A percentile compares a stretch with the other conserved stretches of the same genome.
Conservation (phyloP, 2,329 filamentous ascomycete species). For the Cladosporium sp. region DNA sequence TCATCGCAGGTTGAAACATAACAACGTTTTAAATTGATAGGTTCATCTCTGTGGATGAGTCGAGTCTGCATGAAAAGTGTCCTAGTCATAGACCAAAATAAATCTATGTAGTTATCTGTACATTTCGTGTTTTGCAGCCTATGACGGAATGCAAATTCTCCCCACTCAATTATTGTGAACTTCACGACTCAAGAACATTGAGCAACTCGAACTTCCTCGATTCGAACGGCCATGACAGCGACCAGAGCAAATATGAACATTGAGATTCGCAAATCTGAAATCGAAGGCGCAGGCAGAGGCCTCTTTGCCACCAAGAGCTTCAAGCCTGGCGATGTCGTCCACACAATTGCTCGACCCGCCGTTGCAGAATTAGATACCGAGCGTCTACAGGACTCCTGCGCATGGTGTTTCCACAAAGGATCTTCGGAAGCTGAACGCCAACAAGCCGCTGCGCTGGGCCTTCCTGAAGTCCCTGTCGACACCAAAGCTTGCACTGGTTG, state of each 20-base stretch:
- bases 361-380: slow-evolving; percentile 51
- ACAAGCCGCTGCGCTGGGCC: slow-evolving; percentile 32
- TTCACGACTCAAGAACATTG: neutral
- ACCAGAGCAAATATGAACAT: slow-evolving; percentile 17
- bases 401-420: slow-evolving; percentile 48
- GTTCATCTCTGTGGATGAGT: too few species aligned
- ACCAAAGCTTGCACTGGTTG: slow-evolving; percentile 58
- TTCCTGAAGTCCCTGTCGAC: slow-evolving; percentile 19
- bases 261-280: slow-evolving; percentile 21
- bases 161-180: too few species aligned
- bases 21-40: too few species aligned
- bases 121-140: too few species aligned
- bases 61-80: too few species aligned
- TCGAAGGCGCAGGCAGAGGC: slow-evolving; percentile 44
- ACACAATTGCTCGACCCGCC: slow-evolving; percentile 49
- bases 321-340: slow-evolving; percentile 45
- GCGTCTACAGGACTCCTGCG: slow-evolving; percentile 52
- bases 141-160: too few species aligned
- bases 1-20: too few species aligned
- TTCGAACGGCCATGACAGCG: neutral
- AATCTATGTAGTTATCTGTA: too few species aligned
- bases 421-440: slow-evolving; percentile 29
- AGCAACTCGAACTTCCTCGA: neutral
- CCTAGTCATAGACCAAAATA: too few species aligned
- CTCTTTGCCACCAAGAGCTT: slow-evolving; percentile 52